phyloP scores from a whole-genome alignment of 495 filamentous ascomycete species.

The Neurospora intermedia region DNA sequence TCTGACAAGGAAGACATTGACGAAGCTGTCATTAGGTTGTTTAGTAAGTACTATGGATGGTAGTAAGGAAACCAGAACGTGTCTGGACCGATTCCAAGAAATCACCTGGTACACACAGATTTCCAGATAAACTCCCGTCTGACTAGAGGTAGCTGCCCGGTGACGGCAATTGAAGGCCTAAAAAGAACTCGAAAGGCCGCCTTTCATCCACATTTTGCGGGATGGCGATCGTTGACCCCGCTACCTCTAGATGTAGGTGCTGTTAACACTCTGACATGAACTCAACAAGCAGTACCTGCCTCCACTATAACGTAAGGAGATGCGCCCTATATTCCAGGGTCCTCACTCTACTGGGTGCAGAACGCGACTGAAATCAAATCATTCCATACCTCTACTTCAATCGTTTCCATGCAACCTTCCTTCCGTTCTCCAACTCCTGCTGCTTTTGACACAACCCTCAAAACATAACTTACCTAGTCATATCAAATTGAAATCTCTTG shows the following conservation, averaged over 20 bases:
- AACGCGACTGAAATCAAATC: not conserved
- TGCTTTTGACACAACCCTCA: not conserved
- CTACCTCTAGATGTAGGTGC: not conserved
- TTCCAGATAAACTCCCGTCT: too few relatives aligned
- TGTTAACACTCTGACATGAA: not conserved
- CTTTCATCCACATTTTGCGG: conserved; percentile 9
- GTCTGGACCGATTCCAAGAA: not conserved
- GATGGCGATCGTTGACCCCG: conserved; percentile 21
- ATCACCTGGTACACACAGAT: not conserved
- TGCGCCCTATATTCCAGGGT: not conserved
- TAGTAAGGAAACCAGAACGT: too few relatives aligned
- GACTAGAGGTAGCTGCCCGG: too few relatives aligned
- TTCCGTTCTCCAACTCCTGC: not conserved
- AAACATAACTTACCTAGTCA: not conserved
- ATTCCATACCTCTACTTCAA: not conserved
- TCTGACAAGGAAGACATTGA: not conserved
- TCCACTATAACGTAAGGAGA: not conserved
- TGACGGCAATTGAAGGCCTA: not conserved
- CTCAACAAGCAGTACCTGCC: not conserved
- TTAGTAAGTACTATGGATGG: too few relatives aligned
- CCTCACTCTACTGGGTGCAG: not conserved
- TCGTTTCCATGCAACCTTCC: not conserved
- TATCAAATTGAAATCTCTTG: not conserved
- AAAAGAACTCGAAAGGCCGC: not conserved
- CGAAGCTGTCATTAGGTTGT: not conserved